Evolutionary conservation across 139 green algal species (phyloP), one percentile per base, ranked within the genome.

Genomic region (Eudorina sp.): DNA sequence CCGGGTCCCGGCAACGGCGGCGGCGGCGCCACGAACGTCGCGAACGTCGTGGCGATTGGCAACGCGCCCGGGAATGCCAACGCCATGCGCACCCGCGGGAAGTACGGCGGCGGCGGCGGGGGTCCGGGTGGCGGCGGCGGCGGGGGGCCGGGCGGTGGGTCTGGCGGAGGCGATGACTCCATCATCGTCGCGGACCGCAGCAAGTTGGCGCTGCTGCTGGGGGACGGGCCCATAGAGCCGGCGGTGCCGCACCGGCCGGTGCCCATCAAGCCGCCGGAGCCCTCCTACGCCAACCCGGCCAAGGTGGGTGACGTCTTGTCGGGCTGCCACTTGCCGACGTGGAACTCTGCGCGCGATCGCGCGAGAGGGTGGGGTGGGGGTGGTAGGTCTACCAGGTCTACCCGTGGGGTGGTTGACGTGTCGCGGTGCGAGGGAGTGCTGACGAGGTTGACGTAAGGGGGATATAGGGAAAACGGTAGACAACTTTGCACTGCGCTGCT

Each of bases 191-290:
- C 84, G 13, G 84, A 89, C 40, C 53, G 40, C 8, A 25, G 1
- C 41, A 89, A 89, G 72, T 72, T 89, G 29, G 53, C 72, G 27
- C 43, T 89, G 53, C 72, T 89, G 84, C 72, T 89, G 38, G 84
- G 70, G n/a, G 48, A 81, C 34, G 62, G 80, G 41, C 40, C 62
- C 0, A 40, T 68, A 9, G 83, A 88, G 68, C 83, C 83, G 5
- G 51, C 68, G 11, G 83, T 78, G 66, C 83, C 68, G 51, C 6
- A 82, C 19, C 46, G 83, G 27, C 83, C 83, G 29, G 34, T 88
- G 66, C 83, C 83, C 48, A 58, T 81, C 48, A 81, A 81, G 40
- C 36, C 48, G 36, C 40, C 68, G 2, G 58, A 82, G 29, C 38
- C 51, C 14, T 36, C 13, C 6, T 88, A 88, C 46, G 68, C 83